phyloP scores from a whole-genome alignment of 1,139 yeast genomes.

The Sugiyamaella japonica region DNA sequence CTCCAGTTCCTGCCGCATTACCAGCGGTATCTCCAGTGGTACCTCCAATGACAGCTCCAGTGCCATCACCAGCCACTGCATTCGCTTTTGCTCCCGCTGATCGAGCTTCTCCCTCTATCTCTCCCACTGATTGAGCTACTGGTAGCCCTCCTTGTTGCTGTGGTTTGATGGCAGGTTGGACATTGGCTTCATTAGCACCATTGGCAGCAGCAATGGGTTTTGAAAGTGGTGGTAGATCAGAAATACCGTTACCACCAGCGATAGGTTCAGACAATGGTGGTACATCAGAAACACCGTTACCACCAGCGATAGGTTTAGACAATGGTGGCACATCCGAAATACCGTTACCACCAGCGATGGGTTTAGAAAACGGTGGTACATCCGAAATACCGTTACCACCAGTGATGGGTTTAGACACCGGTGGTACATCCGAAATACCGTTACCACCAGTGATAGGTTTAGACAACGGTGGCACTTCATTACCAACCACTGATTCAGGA shows the following conservation, averaged over 20 bases:
- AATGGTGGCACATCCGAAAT: no score
- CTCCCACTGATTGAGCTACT: neutral
- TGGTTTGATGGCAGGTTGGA: neutral
- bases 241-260: no score
- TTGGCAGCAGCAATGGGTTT: conserved; percentile 6
- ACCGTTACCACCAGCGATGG: conserved; percentile 4
- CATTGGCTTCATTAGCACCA: no score
- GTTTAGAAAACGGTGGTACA: neutral
- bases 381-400: no score
- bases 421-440: no score
- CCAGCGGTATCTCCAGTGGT: neutral
- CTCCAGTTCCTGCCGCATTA: no score
- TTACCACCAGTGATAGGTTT: no score
- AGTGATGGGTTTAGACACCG: no score
- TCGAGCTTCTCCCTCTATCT: neutral
- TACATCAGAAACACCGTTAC: neutral
- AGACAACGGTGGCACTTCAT: no score
- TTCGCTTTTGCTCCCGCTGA: neutral
- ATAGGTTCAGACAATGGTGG: no score
- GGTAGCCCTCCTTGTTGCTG: neutral
- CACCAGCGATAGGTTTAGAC: no score
- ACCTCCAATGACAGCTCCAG: neutral
- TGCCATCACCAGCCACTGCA: neutral
- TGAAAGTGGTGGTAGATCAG: neutral
- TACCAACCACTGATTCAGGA: no score